Evolutionary conservation across 2,329 filamentous ascomycete genomes (phyloP), one percentile per base, ranked within the genome.

Genomic region (Niveomyces coronatus): DNA sequence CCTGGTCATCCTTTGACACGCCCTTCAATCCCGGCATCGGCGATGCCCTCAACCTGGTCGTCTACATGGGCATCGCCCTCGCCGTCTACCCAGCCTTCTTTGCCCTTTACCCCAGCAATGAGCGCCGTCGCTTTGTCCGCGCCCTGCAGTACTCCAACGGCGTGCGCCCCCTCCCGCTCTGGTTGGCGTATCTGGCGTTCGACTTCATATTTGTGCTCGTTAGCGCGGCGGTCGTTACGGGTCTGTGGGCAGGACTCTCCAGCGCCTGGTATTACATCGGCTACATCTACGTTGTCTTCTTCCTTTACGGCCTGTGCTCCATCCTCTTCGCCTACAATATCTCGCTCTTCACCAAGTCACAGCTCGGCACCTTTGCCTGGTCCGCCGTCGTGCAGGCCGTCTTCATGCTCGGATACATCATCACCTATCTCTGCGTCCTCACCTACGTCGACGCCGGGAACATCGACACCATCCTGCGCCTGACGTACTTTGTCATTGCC

Each of bases 101-200:
- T 50, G 76, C 84, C 0, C 65, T 95, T 4, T 95, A 95, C 52
- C 85, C 86, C 0, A 94, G 85, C n/a, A 67, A 83, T 19, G 88
- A 95, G 57, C 73, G 86, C 18, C 65, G 86, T 9, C 68, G 78
- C 35, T 82, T 86, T 46, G 85, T 95, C 17, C 76, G 88, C 36
- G 82, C 83, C 13, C 65, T 95, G 20, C 82, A 95, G 57, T 95
- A 94, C 60, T 93, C 85, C 38, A 95, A 94, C 52, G 88, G 88
- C 32, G 86, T 94, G 19, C 71, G 84, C 10, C 80, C 84, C 1
- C 65, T 84, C 8, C 85, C 87, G 1, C 65, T 95, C 2, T 95
- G 89, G 88, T 60, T 85, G 5, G 85, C 88, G 2, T 93, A 95
- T 53, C 67, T 82, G 1, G 52, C 68, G 0, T 94, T 94, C 52